Evolutionary conservation across 345 rosid genomes (phyloP), one percentile per base, ranked within the genome.

Genomic region (Luvunga scandens): DNA sequence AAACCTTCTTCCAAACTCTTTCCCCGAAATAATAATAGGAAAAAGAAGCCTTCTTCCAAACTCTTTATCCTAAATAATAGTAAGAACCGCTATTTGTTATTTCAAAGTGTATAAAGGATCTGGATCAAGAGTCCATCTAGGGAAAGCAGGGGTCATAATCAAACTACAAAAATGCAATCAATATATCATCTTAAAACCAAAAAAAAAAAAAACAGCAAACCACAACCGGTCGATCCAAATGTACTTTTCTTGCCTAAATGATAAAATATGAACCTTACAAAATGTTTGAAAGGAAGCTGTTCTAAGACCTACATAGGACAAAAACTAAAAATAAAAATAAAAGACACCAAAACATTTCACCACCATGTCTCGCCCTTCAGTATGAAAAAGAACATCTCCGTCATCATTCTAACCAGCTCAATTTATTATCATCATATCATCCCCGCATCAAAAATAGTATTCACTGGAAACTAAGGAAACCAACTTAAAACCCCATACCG

Each of bases 391-490:
- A 48, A 2, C 74, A 67, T 9, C 59, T 30, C 76, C 10, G 45
- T 50, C 76, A 18, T 34, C 82, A 59, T 39, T 60, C 75, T 55
- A 69, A 78, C 53, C 79, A 66, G 34, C 36, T 25, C 69, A 19
- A 81, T 16, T 53, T 60, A 39, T 81, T 75, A 77, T 77, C 76
- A 50, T 62, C 59, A 66, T 66, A 50, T 69, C 66, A 62, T 62
- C 71, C 53, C 55, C 62, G 39, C 78, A 25, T 60, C 75, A 81
- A 82, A 82, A 78, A 62, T 6, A 36, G 76, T 62, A 73, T 62
- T 38, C 21, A 63, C 75, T 78, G 50, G 18, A 63, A 36, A 73
- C 76, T 74, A 82, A 12, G 48, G 28, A 57, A 76, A 65, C 76
- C 65, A 76, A 19, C 38, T 77, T 33, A 5, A 69, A 59, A 14